Base-by-base conservation (phyloP, 805 yeast genomes). In the Cyberlindnera americana region DNA sequence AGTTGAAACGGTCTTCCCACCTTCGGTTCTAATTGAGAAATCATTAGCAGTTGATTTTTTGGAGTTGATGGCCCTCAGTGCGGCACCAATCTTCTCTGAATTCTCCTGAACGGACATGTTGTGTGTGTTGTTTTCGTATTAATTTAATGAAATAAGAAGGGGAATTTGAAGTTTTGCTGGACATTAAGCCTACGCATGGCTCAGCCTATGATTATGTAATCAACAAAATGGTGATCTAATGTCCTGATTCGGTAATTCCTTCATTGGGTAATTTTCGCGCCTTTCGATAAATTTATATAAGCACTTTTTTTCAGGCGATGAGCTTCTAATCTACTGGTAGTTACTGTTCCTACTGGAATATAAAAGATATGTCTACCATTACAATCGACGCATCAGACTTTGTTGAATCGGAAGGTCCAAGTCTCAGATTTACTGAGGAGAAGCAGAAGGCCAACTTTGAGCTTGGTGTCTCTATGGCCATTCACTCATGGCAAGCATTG, bases 401-500 rank as follows among this genome's bases (percentile, higher is more conserved):
- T 49, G 79, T 80, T 2, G 81, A 77, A 51, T n/a, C n/a, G n/a
- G n/a, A n/a, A n/a, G n/a, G n/a, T n/a, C 49, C 11, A 37, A 42
- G 5, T 57, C 64, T 14, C 57, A 51, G 51, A 25, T 78, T 79
- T 46, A 47, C 53, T 6, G 78, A 83, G 48, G 82, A 75, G 39
- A 76, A 74, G 50, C 85, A 79, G 50, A 95, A 85, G 61, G 88
- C 85, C 14, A 79, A 84, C 48, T 89, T 93, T 56, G 98, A 91
- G 63, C 72, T 93, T 12, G 99, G 97, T 10, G 90, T 87, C 2
- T 82, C 96, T 22, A 84, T 90, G 95, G 80, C 85, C 25, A 64
- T 93, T n/a, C 78, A 90, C 60, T 72, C 75, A 43, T 93, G 99
- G 99, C 93, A 89, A 44, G 89, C 84, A 18, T 67, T 93, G 37